Conservation (phyloP, 371 early-diverging fungal species). For the Mucor circinelloides region DNA sequence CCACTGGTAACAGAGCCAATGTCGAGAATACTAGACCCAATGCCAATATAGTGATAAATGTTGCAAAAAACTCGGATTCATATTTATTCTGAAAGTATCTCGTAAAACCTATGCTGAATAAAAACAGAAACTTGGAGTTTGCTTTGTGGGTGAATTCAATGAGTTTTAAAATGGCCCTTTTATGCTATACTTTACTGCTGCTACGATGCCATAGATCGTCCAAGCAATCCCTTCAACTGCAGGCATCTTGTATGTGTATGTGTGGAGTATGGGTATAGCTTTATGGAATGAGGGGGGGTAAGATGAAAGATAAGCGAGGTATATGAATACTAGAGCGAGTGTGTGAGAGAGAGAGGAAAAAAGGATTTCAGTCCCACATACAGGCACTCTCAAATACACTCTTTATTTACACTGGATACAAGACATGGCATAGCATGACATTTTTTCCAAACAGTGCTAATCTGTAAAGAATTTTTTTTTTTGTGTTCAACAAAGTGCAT, state of each 20-base stretch:
- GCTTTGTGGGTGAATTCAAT: background rate
- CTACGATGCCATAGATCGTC: conserved; percentile 35
- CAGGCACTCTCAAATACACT: conserved; percentile 1
- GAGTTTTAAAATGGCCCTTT: background rate
- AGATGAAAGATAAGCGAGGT: background rate
- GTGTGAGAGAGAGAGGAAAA: background rate
- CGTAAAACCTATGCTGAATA: conserved; percentile 54
- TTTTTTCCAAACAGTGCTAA: background rate
- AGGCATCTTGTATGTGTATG: background rate
- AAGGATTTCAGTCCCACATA: background rate
- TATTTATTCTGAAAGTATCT: conserved; percentile 59
- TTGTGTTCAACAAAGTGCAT: background rate
- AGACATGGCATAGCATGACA: background rate
- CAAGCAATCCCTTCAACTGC: conserved; percentile 41
- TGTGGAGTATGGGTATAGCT: background rate
- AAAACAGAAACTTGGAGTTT: conserved; percentile 41
- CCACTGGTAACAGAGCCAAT: conserved; percentile 64
- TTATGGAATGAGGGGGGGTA: too few species aligned
- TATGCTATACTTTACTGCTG: conserved; percentile 14
- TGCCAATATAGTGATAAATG: conserved; percentile 52
- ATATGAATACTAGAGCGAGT: background rate
- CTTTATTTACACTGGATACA: background rate
- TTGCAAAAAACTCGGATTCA: conserved; percentile 61
- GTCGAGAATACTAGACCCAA: conserved; percentile 59
- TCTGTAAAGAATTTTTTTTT: background rate